Evolutionary conservation across 176 grass and related monocot species (phyloP).

Genomic region (Triticum monococcum): DNA sequence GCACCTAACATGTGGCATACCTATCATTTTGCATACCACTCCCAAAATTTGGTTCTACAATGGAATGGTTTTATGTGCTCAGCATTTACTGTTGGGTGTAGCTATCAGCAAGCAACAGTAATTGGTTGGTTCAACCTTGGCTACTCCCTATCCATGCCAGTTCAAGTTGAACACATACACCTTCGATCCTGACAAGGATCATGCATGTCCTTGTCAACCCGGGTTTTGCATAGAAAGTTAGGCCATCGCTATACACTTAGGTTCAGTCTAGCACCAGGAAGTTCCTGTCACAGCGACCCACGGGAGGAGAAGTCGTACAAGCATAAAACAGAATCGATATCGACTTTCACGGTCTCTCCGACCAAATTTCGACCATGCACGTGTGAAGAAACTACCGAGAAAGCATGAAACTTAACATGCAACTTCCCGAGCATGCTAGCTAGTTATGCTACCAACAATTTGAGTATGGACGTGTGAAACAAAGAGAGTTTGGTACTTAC

Average conservation of each 20-base stretch:
- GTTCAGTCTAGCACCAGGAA: not conserved
- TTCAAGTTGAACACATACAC: conserved; percentile 5
- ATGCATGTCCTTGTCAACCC: conserved; percentile 17
- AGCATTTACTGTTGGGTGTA: not conserved
- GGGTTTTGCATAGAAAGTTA: not conserved
- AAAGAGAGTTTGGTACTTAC: conserved; percentile 20
- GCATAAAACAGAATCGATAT: not conserved
- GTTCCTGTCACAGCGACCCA: conserved; percentile 8
- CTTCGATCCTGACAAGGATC: not conserved
- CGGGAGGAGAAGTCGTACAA: conserved; percentile 2
- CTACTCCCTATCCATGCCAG: conserved; percentile 4
- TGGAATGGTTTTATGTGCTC: not conserved
- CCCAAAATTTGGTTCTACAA: not conserved
- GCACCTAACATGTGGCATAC: not conserved
- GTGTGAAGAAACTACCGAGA: not conserved
- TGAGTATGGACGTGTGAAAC: not conserved
- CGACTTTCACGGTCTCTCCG: not conserved
- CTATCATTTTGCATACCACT: not conserved
- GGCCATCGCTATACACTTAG: not conserved
- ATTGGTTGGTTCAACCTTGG: not conserved
- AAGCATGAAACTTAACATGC: not conserved
- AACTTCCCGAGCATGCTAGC: not conserved
- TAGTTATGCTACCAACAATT: not conserved
- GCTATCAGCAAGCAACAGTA: not conserved
- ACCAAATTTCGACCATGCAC: not conserved